These are phyloP conservation scores for Barnettozyma vustinii DNA, from an alignment of 805 yeast genomes.

Conservation along the genomic window DNA sequence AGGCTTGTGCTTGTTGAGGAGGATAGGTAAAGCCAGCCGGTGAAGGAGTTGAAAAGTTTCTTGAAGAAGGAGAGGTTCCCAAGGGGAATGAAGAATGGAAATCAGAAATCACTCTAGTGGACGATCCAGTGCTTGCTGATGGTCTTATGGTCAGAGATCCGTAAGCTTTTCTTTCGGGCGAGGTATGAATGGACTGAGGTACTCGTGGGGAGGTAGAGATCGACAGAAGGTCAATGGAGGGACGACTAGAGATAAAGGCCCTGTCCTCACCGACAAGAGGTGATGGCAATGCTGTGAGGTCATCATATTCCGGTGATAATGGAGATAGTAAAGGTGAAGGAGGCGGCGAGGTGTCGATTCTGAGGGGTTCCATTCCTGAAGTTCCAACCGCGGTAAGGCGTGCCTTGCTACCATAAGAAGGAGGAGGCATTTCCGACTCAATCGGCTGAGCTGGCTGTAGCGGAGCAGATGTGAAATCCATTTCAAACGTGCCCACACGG, in stretches of 20 bases:
- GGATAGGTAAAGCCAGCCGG: background rate
- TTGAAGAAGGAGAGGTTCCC: conserved; percentile 11
- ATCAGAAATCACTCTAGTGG: background rate
- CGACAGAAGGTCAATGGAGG: background rate
- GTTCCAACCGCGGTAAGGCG: background rate
- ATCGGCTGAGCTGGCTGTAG: background rate
- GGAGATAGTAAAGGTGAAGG: background rate
- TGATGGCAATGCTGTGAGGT: background rate
- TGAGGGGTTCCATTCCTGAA: background rate
- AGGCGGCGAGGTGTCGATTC: conserved; percentile 7
- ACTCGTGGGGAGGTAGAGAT: conserved; percentile 3
- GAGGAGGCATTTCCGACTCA: background rate
- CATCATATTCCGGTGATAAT: background rate
- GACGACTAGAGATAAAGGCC: background rate
- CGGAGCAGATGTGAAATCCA: background rate
- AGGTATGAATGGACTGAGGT: background rate
- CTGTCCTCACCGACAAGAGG: background rate
- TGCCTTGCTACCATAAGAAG: background rate
- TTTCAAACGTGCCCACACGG: background rate
- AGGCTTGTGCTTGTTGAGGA: background rate
- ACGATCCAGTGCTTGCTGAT: background rate
- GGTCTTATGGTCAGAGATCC: conserved; percentile 17
- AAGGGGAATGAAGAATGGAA: background rate
- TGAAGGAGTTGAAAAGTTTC: conserved; percentile 18
- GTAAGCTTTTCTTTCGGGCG: conserved; percentile 12